Evolutionary conservation across 768 basidiomycete genomes (phyloP), one percentile per base, ranked within the genome.

Genomic region (Zangia roseola): DNA sequence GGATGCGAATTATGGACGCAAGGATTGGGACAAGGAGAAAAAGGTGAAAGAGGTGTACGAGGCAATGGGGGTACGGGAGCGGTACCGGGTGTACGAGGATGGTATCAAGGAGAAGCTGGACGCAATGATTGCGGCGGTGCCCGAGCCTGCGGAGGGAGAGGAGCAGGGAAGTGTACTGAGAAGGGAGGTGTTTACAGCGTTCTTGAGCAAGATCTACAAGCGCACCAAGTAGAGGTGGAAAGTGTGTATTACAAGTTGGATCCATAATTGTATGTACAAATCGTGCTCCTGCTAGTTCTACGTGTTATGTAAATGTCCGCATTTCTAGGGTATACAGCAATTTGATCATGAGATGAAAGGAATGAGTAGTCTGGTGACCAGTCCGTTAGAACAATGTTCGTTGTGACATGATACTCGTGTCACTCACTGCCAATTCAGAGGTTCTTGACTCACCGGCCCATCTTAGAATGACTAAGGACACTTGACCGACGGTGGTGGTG

Each of bases 151-250:
- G 31, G 61, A 64, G 38, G 54, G 59, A 58, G 10, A 72, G 67
- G 10, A 70, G 62, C 26, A 80, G 61, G 65, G 74, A 21, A 69
- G 67, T 0, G 74, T 74, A 19, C 63, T 84, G 71, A 80, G 69
- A 62, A 69, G 74, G 45, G 83, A 83, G 53, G 87, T 97, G 49
- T 95, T 97, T 70, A 78, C 76, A 52, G 83, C 78, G 59, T 97
- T 97, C 74, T 71, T 98, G 65, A 78, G 79, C 52, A 98, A 98
- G 77, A 94, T 98, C 30, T 81, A 83, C 58, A 76, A 77, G 68
- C 74, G 82, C 53, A 78, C 70, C 53, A 83, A 81, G 72, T 84
- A 74, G 54, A n/a, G n/a, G n/a, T n/a, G n/a, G n/a, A n/a, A n/a
- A n/a, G 42, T 14, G 25, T 33, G 25, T 45, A 10, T n/a, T 40